Base-by-base conservation (phyloP, 2,329 filamentous ascomycete genomes). In the Cordyceps javanica region DNA sequence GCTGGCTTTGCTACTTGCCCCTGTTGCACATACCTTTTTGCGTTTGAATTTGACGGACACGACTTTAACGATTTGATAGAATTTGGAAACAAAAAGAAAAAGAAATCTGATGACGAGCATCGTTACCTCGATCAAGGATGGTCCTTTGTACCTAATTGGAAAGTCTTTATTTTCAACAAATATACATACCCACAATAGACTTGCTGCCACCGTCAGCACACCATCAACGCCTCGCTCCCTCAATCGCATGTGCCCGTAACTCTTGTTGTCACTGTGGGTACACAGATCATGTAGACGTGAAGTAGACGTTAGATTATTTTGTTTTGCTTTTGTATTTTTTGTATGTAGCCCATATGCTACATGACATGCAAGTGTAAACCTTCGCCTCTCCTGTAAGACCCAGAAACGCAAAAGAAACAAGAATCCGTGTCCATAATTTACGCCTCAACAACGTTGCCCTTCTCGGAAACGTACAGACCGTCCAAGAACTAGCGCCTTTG, bases 381-480 rank as follows among this genome's bases (percentile, higher is more conserved):
- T 80, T 81, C 76, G 77, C 78, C 80, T 82, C 79, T 82, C 80
- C 80, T 76, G 76, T 49, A 57, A 79, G 78, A 81, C 79, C 79
- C 80, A 80, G 76, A 82, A 82, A 82, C 76, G 73, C 74, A 78
- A 78, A 77, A 75, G 77, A 78, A 79, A 75, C 75, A 73, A 72
- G 68, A 59, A 61, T 62, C 63, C 60, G 60, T 67, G 71, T 72
- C 71, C 71, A 67, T 66, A 64, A 75, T 76, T 69, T 82, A 76
- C 66, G 86, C 87, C 73, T 91, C 88, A 68, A 84, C 82, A 72
- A 99, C 87, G 88, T 97, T 96, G 79, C 89, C 89, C 83, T 91
- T 89, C 89, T 99, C 94, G 75, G 92, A 97, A 73, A 99, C 94
- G 85, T 99, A 99, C 78, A 99, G 85, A 87, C 94, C 94, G 82